phyloP scores from a whole-genome alignment of 2,329 filamentous ascomycete species.

The Colletotrichum godetiae region DNA sequence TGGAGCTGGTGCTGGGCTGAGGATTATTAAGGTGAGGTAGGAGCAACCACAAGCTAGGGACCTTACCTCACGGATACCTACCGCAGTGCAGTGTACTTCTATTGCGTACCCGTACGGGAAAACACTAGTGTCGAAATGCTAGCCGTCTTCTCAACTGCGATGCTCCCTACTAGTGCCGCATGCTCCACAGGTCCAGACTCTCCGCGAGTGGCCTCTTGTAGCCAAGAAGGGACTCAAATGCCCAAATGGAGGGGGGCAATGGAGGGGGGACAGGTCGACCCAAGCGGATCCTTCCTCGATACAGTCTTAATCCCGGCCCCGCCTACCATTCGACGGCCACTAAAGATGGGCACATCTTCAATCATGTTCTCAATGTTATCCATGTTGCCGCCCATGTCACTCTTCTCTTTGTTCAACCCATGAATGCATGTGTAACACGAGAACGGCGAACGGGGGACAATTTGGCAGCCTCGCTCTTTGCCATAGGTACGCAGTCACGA shows the following conservation, averaged over 20 bases:
- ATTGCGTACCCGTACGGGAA: conserved; percentile 3
- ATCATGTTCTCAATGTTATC: no score
- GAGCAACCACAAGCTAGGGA: not conserved
- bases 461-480: not conserved
- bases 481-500: not conserved
- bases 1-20: not conserved
- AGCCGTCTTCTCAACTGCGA: conserved; percentile 3
- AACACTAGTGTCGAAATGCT: conserved; percentile 1
- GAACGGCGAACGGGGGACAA: not conserved
- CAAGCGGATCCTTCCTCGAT: conserved; percentile 32
- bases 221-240: not conserved
- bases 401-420: not conserved
- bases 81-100: no score
- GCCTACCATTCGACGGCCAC: conserved; percentile 10
- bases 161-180: conserved; percentile 21
- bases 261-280: not conserved
- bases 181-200: conserved; percentile 30
- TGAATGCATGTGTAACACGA: conserved; percentile 17
- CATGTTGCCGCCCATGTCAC: not conserved
- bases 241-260: not conserved
- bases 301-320: conserved; percentile 32
- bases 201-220: not conserved
- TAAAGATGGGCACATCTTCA: conserved; percentile 5
- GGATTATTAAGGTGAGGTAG: conserved; percentile 28
- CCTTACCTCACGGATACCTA: not conserved